phyloP scores from a whole-genome alignment of 2,329 filamentous ascomycete genomes.

The Trichoderma asperellum region DNA sequence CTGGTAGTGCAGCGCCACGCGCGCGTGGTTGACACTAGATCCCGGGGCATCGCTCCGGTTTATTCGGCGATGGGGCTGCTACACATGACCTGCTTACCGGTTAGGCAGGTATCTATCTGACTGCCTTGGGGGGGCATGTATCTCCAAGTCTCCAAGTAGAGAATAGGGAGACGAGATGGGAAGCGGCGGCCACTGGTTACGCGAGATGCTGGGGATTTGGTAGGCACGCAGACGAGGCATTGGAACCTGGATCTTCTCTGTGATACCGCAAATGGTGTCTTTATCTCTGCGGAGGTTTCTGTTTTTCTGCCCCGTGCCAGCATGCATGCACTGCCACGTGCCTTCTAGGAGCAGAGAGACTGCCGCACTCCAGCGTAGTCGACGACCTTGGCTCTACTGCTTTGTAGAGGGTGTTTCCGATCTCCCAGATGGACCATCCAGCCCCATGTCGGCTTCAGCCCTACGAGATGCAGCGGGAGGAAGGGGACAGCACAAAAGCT shows the following conservation, averaged over 20 bases:
- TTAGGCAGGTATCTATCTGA: not conserved
- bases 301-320: too few species aligned
- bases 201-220: not conserved
- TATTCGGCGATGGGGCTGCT: not conserved
- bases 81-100: not conserved
- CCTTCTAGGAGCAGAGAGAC: not conserved
- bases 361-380: not conserved
- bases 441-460: conserved; percentile 25
- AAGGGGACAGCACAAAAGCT: not conserved
- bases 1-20: conserved; percentile 24
- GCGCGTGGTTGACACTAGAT: conserved; percentile 5
- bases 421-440: not conserved
- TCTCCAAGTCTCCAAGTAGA: not conserved
- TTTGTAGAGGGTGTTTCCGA: not conserved
- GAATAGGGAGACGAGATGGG: not conserved
- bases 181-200: not conserved
- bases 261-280: not conserved
- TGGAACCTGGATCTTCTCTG: not conserved
- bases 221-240: not conserved
- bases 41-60: not conserved
- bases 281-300: not conserved
- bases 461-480: conserved; percentile 3
- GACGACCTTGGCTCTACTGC: too few species aligned
- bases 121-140: not conserved
- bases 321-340: not conserved